Base-by-base conservation (phyloP, 139 green algal genomes). In the Micromonas pusilla region DNA sequence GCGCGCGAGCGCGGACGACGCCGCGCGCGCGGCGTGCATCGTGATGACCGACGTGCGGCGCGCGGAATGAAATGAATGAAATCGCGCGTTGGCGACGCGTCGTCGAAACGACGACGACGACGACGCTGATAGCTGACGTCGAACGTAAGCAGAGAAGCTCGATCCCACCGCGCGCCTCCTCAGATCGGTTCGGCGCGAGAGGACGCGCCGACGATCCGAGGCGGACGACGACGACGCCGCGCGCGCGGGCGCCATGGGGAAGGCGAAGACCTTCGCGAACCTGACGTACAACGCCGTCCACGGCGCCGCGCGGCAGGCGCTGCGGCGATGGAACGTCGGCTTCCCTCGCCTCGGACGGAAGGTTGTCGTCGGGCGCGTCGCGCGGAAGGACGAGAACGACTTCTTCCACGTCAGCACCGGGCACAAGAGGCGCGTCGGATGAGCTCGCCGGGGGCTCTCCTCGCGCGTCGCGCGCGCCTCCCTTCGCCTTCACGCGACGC, bases 291-390 rank as follows among this genome's bases (percentile, higher is more conserved):
- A 9, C 45, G 16, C 9, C 9, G 16, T 57, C 16, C 9, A 16
- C 45, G 45, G 9, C n/a, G 62, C 20, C 62, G n/a, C 9, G 9
- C 9, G 16, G 45, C 9, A 16, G 45, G 9, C 16, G 45, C 45
- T 57, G 45, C 45, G 45, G 9, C 9, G 16, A 9, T 9, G 16
- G 45, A 62, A 62, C 37, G 68, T 39, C 26, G 37, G n/a, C 20
- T 21, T 75, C 20, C 68, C 68, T 16, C n/a, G 62, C 37, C 25
- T 75, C 19, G 13, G 62, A 62, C 34, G 68, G 30, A 75, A 75
- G 53, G 68, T 75, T 4, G 23, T 75, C 2, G 23, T n/a, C 1
- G 33, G 26, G 6, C n/a, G 28, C n/a, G 33, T 75, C 37, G 30
- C 37, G 2, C 21, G 20, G 37, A 26, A 62, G 21, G 68, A 75